A percentile compares a stretch with the other conserved stretches of the same genome.
phyloP scores from a whole-genome alignment of 169 alveolate species.

The Eimeria nieschulzi region DNA sequence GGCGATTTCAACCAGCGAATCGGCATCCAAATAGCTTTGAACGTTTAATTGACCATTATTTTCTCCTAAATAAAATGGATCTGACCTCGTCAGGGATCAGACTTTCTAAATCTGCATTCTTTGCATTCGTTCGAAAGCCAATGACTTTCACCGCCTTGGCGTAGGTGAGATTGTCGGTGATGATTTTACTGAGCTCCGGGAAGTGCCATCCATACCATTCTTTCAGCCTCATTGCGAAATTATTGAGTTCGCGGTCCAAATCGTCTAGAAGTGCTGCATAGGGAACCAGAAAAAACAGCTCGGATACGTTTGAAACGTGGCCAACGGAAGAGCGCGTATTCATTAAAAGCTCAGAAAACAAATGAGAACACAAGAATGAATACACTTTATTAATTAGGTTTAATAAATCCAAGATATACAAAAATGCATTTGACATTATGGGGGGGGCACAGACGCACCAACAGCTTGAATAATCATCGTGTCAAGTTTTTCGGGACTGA shows the following conservation, averaged over 20 bases:
- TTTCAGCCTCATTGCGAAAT: constrained; percentile 95
- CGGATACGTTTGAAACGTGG: neutral
- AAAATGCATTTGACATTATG: neutral
- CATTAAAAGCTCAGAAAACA: neutral
- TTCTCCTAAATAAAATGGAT: too few relatives aligned
- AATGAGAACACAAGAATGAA: neutral
- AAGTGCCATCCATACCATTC: constrained; percentile 98
- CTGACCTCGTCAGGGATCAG: constrained; percentile 58
- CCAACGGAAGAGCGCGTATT: constrained; percentile 65
- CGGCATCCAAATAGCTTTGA: too few relatives aligned
- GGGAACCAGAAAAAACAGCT: neutral
- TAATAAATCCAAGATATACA: neutral
- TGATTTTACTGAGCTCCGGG: constrained; percentile 98
- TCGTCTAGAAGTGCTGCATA: constrained; percentile 89
- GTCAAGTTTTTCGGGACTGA: constrained; percentile 99
- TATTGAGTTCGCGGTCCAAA: constrained; percentile 94
- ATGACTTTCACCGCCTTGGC: constrained; percentile 82
- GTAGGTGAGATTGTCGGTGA: constrained; percentile 94
- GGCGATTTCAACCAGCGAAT: too few relatives aligned
- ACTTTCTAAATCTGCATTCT: constrained; percentile 31
- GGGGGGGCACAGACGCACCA: constrained; percentile 77
- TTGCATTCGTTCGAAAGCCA: constrained; percentile 69
- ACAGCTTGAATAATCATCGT: constrained; percentile 99
- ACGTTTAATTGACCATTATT: too few relatives aligned
- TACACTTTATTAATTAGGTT: neutral